These are phyloP conservation scores for Ceratocystis smalleyi DNA, from an alignment of 2,329 filamentous ascomycete genomes.

Conservation along the genomic window DNA sequence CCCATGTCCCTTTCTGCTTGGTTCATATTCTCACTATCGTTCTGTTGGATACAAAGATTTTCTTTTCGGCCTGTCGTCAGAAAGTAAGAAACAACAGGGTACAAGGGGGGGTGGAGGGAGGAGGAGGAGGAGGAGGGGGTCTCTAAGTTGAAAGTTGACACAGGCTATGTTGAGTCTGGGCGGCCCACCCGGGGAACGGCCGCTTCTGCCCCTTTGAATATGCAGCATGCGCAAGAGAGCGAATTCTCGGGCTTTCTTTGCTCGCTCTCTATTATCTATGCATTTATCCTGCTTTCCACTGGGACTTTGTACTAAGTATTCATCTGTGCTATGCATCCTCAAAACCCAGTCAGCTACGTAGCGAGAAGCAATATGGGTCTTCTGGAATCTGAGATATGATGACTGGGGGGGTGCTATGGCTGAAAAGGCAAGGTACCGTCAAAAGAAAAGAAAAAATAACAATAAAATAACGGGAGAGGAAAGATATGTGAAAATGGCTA, in stretches of 20 bases:
- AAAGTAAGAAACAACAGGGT: neutral
- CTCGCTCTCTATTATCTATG: neutral
- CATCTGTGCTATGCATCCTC: neutral
- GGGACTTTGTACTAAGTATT: neutral
- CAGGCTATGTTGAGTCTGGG: neutral
- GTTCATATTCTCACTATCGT: neutral
- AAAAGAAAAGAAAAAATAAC: neutral
- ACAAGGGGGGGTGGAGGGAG: neutral
- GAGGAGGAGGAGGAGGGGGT: neutral
- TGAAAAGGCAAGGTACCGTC: neutral
- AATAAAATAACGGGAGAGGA: neutral
- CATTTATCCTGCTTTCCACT: neutral
- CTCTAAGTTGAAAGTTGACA: neutral
- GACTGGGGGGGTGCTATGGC: neutral
- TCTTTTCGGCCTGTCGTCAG: neutral
- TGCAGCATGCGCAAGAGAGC: neutral
- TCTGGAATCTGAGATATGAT: constrained; percentile 2
- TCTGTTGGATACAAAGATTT: neutral
- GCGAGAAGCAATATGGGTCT: neutral
- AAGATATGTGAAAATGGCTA: neutral
- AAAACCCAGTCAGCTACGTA: neutral
- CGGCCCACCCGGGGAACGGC: neutral
- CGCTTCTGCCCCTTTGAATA: neutral
- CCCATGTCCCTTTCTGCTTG: neutral
- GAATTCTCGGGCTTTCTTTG: neutral